Conservation (phyloP, 2,329 filamentous ascomycete genomes). For the Cercospora citrullina region DNA sequence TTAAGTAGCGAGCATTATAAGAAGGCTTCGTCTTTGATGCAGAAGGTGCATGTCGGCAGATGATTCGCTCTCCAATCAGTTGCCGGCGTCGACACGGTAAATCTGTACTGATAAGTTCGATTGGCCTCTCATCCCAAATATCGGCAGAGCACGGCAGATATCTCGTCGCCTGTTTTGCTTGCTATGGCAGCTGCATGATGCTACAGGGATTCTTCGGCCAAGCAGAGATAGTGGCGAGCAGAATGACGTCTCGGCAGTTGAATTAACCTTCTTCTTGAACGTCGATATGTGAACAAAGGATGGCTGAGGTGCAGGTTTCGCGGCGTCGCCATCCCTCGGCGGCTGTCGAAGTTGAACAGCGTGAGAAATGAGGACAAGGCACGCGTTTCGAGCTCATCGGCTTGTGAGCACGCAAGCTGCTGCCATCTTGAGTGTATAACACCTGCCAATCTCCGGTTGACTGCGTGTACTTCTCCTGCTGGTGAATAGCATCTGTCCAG, state of each 20-base stretch:
- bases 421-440: no score
- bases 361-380: no score
- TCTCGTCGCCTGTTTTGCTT: slow-evolving; percentile 4
- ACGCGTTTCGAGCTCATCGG: no score
- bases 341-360: no score
- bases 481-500: no score
- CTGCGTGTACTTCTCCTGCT: no score
- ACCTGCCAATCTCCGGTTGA: no score
- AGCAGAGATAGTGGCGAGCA: slow-evolving; percentile 1
- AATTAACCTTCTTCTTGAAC: not conserved
- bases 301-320: no score
- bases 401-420: no score
- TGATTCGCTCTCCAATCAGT: not conserved
- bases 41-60: not conserved
- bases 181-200: slow-evolving; percentile 9
- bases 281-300: no score
- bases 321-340: no score
- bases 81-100: not conserved
- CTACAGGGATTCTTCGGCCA: slow-evolving; percentile 9
- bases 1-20: no score
- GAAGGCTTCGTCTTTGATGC: not conserved
- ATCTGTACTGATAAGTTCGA: not conserved
- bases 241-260: not conserved
- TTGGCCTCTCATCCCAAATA: not conserved
- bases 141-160: not conserved